phyloP scores from a whole-genome alignment of 164 flowering plant genomes.

The Aristolochia fimbriata region DNA sequence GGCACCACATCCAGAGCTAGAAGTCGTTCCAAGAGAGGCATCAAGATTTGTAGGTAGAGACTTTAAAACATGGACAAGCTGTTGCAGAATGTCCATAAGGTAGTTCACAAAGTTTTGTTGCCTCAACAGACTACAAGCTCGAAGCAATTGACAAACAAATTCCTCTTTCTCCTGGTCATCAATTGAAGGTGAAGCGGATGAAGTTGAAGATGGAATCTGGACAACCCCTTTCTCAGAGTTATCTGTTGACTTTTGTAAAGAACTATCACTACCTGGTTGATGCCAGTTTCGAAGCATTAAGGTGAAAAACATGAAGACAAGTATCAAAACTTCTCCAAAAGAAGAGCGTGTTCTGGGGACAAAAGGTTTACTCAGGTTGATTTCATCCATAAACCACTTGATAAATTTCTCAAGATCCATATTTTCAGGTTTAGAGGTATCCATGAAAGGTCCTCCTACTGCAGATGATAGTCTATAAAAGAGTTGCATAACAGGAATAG shows the following conservation, averaged over 20 bases:
- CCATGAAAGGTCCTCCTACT: constrained; percentile 90
- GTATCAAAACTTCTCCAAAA: constrained; percentile 86
- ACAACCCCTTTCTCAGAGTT: constrained; percentile 40
- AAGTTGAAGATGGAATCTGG: constrained; percentile 26
- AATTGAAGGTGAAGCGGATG: constrained; percentile 27
- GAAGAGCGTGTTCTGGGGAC: constrained; percentile 56
- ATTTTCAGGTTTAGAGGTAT: constrained; percentile 63
- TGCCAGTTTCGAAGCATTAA: constrained; percentile 98
- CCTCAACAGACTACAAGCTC: constrained; percentile 78
- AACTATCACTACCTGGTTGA: constrained; percentile 80
- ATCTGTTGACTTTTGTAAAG: constrained; percentile 46
- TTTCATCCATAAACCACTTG: constrained; percentile 88
- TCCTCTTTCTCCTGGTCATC: constrained; percentile 73
- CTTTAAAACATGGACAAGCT: constrained; percentile 75
- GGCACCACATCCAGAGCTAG: constrained; percentile 89
- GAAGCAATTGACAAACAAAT: constrained; percentile 67
- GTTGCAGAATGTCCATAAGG: constrained; percentile 88
- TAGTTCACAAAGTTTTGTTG: constrained; percentile 82
- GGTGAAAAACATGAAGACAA: constrained; percentile 94
- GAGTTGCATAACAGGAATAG: constrained; percentile 90
- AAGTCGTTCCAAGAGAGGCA: constrained; percentile 25
- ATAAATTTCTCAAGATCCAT: constrained; percentile 73
- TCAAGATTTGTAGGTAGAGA: constrained; percentile 57
- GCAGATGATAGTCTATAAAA: constrained; percentile 91
- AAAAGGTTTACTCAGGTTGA: constrained; percentile 61